phyloP scores from a whole-genome alignment of 441 rosid species.

The Eruca vesicaria region DNA sequence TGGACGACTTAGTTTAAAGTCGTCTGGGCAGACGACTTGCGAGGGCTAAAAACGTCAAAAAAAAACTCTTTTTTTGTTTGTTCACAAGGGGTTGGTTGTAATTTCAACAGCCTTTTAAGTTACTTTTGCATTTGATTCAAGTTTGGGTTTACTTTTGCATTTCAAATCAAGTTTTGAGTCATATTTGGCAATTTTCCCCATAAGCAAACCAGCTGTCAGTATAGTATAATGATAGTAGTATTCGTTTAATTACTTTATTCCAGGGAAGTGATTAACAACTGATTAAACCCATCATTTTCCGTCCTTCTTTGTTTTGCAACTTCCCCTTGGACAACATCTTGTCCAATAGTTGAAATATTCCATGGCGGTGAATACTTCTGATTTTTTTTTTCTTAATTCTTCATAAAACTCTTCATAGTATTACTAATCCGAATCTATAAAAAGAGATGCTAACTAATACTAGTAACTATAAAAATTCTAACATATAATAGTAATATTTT shows the following conservation, averaged over 20 bases:
- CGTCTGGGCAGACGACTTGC: no score
- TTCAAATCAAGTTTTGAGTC: no score
- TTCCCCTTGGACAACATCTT: slow-evolving; percentile 1
- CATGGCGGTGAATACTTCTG: slow-evolving; percentile 35
- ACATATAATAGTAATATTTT: background rate
- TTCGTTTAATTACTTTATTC: background rate
- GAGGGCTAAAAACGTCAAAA: no score
- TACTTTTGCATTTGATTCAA: no score
- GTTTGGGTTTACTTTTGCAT: no score
- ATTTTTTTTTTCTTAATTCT: background rate
- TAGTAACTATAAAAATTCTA: background rate
- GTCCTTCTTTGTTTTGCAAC: slow-evolving; percentile 6
- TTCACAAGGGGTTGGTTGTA: no score
- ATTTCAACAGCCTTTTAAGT: no score
- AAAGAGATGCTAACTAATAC: background rate
- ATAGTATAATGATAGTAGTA: background rate
- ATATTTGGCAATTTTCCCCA: no score
- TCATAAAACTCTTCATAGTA: background rate
- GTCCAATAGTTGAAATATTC: slow-evolving; percentile 2
- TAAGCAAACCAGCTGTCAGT: slow-evolving; percentile 27
- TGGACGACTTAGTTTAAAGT: no score
- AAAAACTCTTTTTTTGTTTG: no score
- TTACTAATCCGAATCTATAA: background rate
- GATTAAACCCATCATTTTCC: background rate
- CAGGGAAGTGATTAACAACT: slow-evolving; percentile 4